Percentiles rank a stretch among this genome's conserved stretches.
phyloP scores from a whole-genome alignment of 345 rosid species.

The Theobroma cacao region DNA sequence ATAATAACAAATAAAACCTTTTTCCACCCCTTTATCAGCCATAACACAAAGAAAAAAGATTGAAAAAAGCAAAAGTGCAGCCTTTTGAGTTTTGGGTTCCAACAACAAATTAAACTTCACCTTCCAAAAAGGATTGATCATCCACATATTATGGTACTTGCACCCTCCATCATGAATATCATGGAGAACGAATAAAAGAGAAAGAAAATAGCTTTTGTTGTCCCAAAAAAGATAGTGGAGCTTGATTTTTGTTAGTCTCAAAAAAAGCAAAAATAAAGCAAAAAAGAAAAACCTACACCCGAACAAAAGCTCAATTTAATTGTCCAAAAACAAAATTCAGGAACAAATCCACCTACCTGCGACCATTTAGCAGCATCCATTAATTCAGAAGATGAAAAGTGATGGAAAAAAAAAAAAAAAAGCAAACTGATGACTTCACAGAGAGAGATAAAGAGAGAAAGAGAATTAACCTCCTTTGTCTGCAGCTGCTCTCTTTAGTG shows the following conservation, averaged over 20 bases:
- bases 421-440: slow-evolving; percentile 46
- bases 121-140: slow-evolving; percentile 14
- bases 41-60: not conserved
- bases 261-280: not conserved
- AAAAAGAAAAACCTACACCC: not conserved
- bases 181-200: not conserved
- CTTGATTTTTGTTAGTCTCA: slow-evolving; percentile 10
- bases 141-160: slow-evolving; percentile 15
- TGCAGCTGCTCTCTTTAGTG: slow-evolving; percentile 44
- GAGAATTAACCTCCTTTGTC: slow-evolving; percentile 46
- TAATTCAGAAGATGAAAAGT: slow-evolving; percentile 34
- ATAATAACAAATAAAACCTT: slow-evolving; percentile 15
- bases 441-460: slow-evolving; percentile 27
- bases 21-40: slow-evolving; percentile 9
- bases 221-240: slow-evolving; percentile 6
- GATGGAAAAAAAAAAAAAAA: slow-evolving; percentile 29
- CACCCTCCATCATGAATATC: slow-evolving; percentile 26
- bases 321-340: not conserved
- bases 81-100: slow-evolving; percentile 25
- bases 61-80: slow-evolving; percentile 6
- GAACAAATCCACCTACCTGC: slow-evolving; percentile 35
- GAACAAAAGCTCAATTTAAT: not conserved
- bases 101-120: slow-evolving; percentile 26
- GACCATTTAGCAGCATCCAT: slow-evolving; percentile 53
- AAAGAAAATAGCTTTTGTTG: not conserved